Percentiles rank a stretch among this genome's conserved stretches.
Evolutionary conservation across 345 rosid species (phyloP).

Genomic region (Raphanus raphanistrum): DNA sequence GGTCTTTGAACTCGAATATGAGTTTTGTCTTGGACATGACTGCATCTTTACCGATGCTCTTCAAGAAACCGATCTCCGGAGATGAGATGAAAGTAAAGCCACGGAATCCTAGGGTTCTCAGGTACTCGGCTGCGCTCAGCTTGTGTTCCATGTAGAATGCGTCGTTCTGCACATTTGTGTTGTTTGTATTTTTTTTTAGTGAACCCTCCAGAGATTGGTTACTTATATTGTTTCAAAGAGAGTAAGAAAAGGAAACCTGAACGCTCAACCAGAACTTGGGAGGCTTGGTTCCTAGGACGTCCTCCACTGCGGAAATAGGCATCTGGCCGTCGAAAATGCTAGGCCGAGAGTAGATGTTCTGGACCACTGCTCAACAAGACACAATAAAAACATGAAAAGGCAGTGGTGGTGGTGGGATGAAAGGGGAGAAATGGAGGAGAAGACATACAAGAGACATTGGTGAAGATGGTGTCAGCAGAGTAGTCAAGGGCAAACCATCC

Average conservation of each 20-base stretch:
- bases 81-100: background rate
- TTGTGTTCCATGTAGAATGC: background rate
- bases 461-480: background rate
- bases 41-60: background rate
- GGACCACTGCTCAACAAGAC: slow-evolving; percentile 1
- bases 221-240: background rate
- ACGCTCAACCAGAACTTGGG: background rate
- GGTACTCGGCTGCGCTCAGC: background rate
- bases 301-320: background rate
- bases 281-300: background rate
- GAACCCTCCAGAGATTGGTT: background rate
- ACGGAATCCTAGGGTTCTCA: background rate
- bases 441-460: background rate
- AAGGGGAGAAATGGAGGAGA: background rate
- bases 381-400: background rate
- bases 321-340: background rate
- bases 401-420: background rate
- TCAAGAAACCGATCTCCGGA: background rate
- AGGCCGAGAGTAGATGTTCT: background rate
- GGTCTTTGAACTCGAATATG: background rate
- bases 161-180: background rate
- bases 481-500: background rate
- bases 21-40: background rate
- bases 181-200: background rate
- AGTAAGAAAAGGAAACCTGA: background rate